These are phyloP conservation scores for Helianthus tuberosus DNA, from an alignment of 129 eudicot genomes.

Conservation along the genomic window DNA sequence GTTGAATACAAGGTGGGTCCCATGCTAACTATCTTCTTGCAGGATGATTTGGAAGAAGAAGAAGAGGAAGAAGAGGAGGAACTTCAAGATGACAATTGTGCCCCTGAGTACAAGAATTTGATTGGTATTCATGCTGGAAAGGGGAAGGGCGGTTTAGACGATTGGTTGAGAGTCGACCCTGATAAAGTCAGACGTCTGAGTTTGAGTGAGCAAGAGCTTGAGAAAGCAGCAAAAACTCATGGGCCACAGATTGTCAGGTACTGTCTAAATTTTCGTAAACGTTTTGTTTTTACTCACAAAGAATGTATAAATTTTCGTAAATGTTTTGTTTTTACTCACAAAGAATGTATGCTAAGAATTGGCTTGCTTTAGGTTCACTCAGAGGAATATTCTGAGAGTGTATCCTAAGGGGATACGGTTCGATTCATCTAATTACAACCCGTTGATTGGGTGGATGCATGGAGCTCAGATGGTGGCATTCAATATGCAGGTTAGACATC, in stretches of 20 bases:
- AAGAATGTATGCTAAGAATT: constrained; percentile 11
- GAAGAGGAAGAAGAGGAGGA: constrained; percentile 59
- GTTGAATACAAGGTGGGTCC: constrained; percentile 1
- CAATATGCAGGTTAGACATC: constrained; percentile 78
- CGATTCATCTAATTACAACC: constrained; percentile 79
- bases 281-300: no score
- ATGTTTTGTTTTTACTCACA: neutral
- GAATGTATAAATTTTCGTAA: no score
- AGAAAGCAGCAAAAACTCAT: constrained; percentile 67
- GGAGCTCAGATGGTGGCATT: constrained; percentile 98
- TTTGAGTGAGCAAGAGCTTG: constrained; percentile 89
- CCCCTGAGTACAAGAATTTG: constrained; percentile 72
- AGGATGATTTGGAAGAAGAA: constrained; percentile 53
- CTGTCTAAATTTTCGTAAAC: neutral
- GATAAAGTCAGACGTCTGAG: constrained; percentile 96
- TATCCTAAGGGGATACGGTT: constrained; percentile 80
- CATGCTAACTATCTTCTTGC: constrained; percentile 31
- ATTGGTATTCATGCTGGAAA: constrained; percentile 98
- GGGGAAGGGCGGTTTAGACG: constrained; percentile 86
- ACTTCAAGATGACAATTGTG: constrained; percentile 49
- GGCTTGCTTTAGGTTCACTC: constrained; percentile 65
- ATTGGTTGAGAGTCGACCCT: constrained; percentile 79
- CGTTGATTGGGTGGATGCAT: constrained; percentile 83
- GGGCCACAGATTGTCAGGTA: constrained; percentile 84
- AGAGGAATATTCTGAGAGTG: constrained; percentile 70